Percentiles rank a stretch among this genome's conserved stretches.
Evolutionary conservation across 805 yeast genomes (phyloP).

Genomic region (Metschnikowia santaceciliae): DNA sequence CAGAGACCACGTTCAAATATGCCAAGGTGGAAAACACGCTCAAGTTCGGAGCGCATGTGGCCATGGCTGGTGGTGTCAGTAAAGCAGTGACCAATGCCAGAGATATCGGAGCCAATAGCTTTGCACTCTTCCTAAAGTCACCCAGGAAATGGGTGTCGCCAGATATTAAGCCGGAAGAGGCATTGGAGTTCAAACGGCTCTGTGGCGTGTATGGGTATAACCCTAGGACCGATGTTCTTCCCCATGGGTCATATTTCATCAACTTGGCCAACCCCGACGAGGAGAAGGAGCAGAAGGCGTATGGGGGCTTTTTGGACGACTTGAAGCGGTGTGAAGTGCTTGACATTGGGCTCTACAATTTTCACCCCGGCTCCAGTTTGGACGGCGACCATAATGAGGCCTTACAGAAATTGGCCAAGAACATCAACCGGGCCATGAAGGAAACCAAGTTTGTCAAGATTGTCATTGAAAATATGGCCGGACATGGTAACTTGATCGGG

Average conservation of each 20-base stretch:
- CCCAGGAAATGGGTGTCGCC: constrained; percentile 93
- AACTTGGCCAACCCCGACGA: constrained; percentile 88
- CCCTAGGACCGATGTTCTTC: constrained; percentile 75
- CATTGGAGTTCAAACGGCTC: constrained; percentile 55
- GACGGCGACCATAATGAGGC: constrained; percentile 64
- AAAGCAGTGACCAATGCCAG: constrained; percentile 60
- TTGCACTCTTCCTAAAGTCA: constrained; percentile 86
- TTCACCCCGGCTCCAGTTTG: constrained; percentile 90
- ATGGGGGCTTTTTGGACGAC: constrained; percentile 79
- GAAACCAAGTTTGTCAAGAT: constrained; percentile 78
- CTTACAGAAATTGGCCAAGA: constrained; percentile 64
- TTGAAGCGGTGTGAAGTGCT: constrained; percentile 80
- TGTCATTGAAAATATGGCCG: constrained; percentile 97
- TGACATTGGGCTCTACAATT: constrained; percentile 80
- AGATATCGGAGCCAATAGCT: constrained; percentile 65
- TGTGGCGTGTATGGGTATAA: constrained; percentile 66
- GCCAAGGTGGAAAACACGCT: constrained; percentile 42
- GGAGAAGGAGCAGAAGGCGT: constrained; percentile 73
- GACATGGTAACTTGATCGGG: constrained; percentile 89
- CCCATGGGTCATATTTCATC: constrained; percentile 93
- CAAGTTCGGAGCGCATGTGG: constrained; percentile 88
- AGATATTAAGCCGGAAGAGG: constrained; percentile 63
- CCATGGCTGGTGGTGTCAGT: constrained; percentile 76
- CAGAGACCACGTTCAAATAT: constrained; percentile 21
- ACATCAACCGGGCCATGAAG: constrained; percentile 72